Evolutionary conservation across 2,329 filamentous ascomycete species (phyloP).

Genomic region (Alternaria longipes): DNA sequence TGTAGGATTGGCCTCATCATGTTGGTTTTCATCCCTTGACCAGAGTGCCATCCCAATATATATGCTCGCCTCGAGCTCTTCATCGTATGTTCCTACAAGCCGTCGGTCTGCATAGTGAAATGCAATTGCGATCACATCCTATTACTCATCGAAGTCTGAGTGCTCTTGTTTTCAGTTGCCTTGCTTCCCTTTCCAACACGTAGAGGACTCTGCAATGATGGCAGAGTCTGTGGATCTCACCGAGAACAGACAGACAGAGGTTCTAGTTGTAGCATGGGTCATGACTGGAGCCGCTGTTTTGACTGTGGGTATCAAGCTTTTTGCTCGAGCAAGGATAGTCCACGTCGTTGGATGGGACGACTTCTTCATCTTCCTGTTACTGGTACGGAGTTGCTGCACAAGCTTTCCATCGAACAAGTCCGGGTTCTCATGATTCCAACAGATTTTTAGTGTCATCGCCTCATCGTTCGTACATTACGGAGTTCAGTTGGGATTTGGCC

Average conservation of each 20-base stretch:
- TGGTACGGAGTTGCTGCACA: background rate
- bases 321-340: constrained; percentile 12
- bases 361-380: constrained; percentile 18
- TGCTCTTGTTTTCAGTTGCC: too few relatives aligned
- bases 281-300: constrained; percentile 13
- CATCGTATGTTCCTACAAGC: too few relatives aligned
- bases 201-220: background rate
- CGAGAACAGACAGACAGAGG: constrained; percentile 9
- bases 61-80: too few relatives aligned
- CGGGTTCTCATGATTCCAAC: background rate
- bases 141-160: too few relatives aligned
- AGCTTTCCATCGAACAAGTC: too few relatives aligned
- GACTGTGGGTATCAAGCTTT: constrained; percentile 16
- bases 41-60: too few relatives aligned
- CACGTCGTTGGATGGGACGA: constrained; percentile 20
- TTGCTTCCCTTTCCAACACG: too few relatives aligned
- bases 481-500: constrained; percentile 16
- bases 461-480: constrained; percentile 15
- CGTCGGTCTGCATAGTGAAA: too few relatives aligned
- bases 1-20: too few relatives aligned
- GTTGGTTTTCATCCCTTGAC: too few relatives aligned
- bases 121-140: too few relatives aligned
- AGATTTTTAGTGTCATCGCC: constrained; percentile 16
- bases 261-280: constrained; percentile 17
- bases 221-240: background rate